phyloP scores from a whole-genome alignment of 2,329 filamentous ascomycete genomes.

The Penicillium oxalicum region DNA sequence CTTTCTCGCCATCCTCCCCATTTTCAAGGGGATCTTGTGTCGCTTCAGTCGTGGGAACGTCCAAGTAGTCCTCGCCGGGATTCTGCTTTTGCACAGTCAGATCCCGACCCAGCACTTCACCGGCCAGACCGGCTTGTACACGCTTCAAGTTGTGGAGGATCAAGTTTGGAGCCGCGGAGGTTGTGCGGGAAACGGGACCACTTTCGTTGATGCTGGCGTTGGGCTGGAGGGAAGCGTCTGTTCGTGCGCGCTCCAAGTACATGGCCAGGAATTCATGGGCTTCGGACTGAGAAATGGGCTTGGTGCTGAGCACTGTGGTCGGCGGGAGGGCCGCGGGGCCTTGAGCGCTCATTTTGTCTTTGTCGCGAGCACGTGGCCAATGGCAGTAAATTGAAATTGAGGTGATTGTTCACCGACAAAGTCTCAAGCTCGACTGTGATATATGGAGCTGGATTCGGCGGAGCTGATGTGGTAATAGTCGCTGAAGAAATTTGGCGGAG shows the following conservation, averaged over 20 bases:
- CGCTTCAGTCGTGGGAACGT: constrained; percentile 28
- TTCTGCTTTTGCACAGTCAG: constrained; percentile 33
- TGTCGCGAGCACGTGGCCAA: constrained; percentile 3
- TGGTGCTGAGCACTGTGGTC: constrained; percentile 33
- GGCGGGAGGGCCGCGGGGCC: constrained; percentile 34
- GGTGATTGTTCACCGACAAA: too few species aligned
- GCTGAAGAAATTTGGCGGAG: constrained; percentile 2
- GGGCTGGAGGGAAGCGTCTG: constrained; percentile 40
- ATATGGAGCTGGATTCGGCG: constrained; percentile 1
- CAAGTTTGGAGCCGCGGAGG: constrained; percentile 37
- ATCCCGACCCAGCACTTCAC: constrained; percentile 39
- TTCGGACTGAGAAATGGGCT: constrained; percentile 32
- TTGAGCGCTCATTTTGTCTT: constrained; percentile 31
- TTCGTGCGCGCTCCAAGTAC: constrained; percentile 39
- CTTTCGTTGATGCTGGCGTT: constrained; percentile 41
- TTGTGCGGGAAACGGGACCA: constrained; percentile 39
- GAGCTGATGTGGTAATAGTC: constrained; percentile 1
- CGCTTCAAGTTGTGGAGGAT: constrained; percentile 43
- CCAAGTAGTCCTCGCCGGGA: constrained; percentile 35
- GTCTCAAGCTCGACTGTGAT: background rate
- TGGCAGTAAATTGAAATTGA: background rate
- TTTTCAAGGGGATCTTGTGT: constrained; percentile 33
- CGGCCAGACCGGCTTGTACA: constrained; percentile 40
- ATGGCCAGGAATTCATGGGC: constrained; percentile 40
- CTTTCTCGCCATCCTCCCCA: constrained; percentile 33